Conservation (phyloP, 2,329 filamentous ascomycete genomes). For the Clonostachys solani region DNA sequence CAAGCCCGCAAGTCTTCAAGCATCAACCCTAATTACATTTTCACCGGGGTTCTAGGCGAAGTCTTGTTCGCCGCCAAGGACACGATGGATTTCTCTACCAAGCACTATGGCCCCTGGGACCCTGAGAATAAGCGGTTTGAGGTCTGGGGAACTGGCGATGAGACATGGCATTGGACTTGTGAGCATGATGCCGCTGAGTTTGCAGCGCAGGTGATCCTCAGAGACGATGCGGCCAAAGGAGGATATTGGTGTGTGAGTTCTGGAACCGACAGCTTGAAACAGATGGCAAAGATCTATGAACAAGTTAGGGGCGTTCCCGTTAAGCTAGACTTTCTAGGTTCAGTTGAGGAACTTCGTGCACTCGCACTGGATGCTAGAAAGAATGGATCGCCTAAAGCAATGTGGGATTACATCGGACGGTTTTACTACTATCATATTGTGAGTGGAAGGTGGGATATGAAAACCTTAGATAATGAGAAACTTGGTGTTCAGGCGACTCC, state of each 20-base stretch:
- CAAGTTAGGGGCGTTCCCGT: neutral
- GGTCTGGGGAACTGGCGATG: neutral
- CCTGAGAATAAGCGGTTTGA: neutral
- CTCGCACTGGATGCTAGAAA: no score
- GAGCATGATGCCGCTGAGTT: constrained; percentile 2
- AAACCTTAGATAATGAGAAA: no score
- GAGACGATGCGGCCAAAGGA: neutral
- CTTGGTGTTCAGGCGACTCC: no score
- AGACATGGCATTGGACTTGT: constrained; percentile 2
- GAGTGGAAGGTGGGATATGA: no score
- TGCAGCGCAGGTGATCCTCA: neutral
- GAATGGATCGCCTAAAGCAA: no score
- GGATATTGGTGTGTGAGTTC: neutral
- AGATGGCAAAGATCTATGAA: neutral
- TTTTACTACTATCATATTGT: no score
- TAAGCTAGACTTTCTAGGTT: no score
- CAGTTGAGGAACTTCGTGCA: no score
- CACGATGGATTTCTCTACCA: neutral
- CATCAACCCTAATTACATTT: constrained; percentile 21
- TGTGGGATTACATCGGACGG: no score
- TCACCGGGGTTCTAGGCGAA: constrained; percentile 21
- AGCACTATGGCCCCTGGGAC: neutral
- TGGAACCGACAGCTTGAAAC: neutral
- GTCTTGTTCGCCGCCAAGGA: constrained; percentile 8
- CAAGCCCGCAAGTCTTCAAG: constrained; percentile 16